Conservation (phyloP, 768 basidiomycete species). For the Kwoniella heveanensis region DNA sequence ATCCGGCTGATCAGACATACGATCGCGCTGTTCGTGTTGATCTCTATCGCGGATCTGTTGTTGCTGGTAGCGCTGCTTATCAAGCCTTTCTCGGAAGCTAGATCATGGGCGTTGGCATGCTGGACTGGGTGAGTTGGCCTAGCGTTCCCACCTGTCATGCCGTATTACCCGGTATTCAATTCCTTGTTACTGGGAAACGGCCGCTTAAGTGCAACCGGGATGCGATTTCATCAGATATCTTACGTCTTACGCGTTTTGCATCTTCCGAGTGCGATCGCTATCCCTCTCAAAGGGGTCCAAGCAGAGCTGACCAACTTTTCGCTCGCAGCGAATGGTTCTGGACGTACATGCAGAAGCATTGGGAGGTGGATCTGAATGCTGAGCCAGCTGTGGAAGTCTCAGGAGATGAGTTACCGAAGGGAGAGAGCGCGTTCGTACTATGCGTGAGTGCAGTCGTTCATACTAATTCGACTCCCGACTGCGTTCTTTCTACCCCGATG, state of each 20-base stretch:
- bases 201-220: too few relatives aligned
- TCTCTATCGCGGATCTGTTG: slow-evolving; percentile 28
- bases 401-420: slow-evolving; percentile 34
- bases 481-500: too few relatives aligned
- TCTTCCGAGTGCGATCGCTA: too few relatives aligned
- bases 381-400: slow-evolving; percentile 13
- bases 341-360: slow-evolving; percentile 45
- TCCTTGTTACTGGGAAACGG: background rate
- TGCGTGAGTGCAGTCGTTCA: slow-evolving; percentile 31
- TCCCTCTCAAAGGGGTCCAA: background rate
- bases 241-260: too few relatives aligned
- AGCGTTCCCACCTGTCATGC: too few relatives aligned
- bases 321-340: slow-evolving; percentile 34
- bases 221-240: too few relatives aligned
- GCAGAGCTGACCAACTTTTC: background rate
- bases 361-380: slow-evolving; percentile 35
- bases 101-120: slow-evolving; percentile 34
- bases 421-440: slow-evolving; percentile 39
- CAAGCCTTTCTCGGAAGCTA: slow-evolving; percentile 34
- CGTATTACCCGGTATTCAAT: background rate
- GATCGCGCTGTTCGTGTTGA: slow-evolving; percentile 17
- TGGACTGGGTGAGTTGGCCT: slow-evolving; percentile 47
- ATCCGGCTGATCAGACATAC: slow-evolving; percentile 19
- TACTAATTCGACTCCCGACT: too few relatives aligned
- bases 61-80: slow-evolving; percentile 30